Base-by-base conservation (phyloP, 352 stramenopile genomes). In the Pythium brachiatum region DNA sequence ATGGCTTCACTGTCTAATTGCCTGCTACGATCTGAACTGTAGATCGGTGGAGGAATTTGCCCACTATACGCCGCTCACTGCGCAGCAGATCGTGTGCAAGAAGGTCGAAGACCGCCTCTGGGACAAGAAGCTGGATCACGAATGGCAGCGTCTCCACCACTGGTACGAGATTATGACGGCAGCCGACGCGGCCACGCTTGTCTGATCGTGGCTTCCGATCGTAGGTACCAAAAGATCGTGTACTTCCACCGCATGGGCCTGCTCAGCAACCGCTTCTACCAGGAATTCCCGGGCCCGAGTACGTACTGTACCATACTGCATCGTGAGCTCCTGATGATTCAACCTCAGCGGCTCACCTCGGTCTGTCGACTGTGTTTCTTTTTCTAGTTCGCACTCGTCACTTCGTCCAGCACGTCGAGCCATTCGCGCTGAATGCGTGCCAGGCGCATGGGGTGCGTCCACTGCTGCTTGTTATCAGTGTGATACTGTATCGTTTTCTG, bases 201-300 rank as follows among this genome's bases (percentile, higher is more conserved):
- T 7, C 18, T 0, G 48, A 7, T 27, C 47, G 4, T 32, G n/a
- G 20, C 23, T 54, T 39, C 32, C 25, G 32, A 23, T 6, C 8
- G n/a, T 41, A 87, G 79, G 79, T 88, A 88, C 68, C 76, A 84
- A 54, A 88, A 88, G 57, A 50, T 90, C 7, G 72, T 87, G 23
- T 90, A 90, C 72, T 88, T 87, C 53, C 81, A 90, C 59, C 79
- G 79, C 57, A 79, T 88, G 69, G 74, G 75, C 0, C 68, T 90
- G n/a, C 66, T 90, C 13, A 76, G 79, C 67, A 75, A 87, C 64
- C 76, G 77, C 59, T 86, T 88, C 60, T 85, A 79, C 53, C 57
- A 69, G 41, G 78, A 90, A 51, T 88, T 90, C 58, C 78, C 78
- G 26, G 81, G 81, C 18, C 36, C 65, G 9, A 75, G 81, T 88